Percentiles rank a stretch among this genome's conserved stretches.
Evolutionary conservation across 1,139 yeast genomes (phyloP).

Genomic region (Scheffersomyces quercinus): DNA sequence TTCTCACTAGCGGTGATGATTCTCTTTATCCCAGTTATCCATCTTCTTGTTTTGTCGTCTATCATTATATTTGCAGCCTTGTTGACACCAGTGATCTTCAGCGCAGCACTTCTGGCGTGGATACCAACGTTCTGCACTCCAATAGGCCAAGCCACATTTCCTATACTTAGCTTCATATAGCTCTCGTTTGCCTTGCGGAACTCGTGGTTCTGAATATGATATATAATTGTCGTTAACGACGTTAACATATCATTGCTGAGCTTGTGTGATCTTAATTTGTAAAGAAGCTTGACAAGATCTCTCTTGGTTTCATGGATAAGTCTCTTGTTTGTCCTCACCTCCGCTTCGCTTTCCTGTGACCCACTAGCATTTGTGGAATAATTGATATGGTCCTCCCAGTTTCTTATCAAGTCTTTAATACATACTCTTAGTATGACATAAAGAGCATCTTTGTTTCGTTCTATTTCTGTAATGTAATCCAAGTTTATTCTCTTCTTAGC

Average conservation of each 20-base stretch:
- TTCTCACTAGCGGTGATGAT: conserved; percentile 58
- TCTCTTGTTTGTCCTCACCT: conserved; percentile 6
- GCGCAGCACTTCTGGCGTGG: conserved; percentile 64
- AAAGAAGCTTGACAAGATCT: conserved; percentile 61
- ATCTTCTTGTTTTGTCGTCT: conserved; percentile 70
- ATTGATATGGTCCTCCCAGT: conserved; percentile 40
- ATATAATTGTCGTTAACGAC: conserved; percentile 60
- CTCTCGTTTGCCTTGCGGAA: conserved; percentile 63
- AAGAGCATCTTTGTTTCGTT: conserved; percentile 26
- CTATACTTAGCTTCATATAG: conserved; percentile 76
- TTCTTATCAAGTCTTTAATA: conserved; percentile 44
- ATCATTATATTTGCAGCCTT: conserved; percentile 75
- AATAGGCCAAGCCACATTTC: conserved; percentile 92
- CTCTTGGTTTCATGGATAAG: conserved; percentile 56
- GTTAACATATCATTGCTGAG: conserved; percentile 48
- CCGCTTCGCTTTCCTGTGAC: neutral
- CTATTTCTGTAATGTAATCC: conserved; percentile 34
- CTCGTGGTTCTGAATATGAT: conserved; percentile 57
- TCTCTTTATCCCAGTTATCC: conserved; percentile 77
- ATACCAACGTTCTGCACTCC: conserved; percentile 82
- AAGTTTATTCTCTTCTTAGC: conserved; percentile 20
- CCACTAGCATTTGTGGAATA: neutral
- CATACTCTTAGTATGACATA: conserved; percentile 48
- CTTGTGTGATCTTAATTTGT: conserved; percentile 51
- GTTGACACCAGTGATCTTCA: conserved; percentile 36